Conservation (phyloP, 805 yeast genomes). For the Vanderwaltozyma polyspora region DNA sequence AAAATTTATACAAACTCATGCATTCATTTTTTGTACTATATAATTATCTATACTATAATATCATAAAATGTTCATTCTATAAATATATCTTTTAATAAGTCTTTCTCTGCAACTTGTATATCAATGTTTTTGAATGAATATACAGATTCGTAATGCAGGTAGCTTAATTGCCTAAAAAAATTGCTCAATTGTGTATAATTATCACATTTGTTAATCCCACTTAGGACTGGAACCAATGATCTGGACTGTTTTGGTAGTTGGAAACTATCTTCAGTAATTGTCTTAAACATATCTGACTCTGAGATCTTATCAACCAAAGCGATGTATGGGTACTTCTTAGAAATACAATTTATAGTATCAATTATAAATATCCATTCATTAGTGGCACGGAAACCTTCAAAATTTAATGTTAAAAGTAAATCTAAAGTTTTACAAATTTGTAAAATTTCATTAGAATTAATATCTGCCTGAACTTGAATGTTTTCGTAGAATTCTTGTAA, state of each 20-base stretch:
- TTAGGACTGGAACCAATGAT: conserved; percentile 15
- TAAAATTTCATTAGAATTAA: conserved; percentile 29
- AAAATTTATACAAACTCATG: too few species aligned
- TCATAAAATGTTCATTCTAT: too few species aligned
- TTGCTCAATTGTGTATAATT: conserved; percentile 12
- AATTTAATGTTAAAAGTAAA: conserved; percentile 50
- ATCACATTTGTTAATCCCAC: conserved; percentile 12
- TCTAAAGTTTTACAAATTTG: conserved; percentile 73
- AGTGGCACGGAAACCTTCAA: conserved; percentile 62
- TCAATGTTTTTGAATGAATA: conserved; percentile 42
- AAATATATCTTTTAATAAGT: conserved; percentile 50
- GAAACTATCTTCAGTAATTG: not conserved
- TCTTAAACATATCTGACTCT: conserved; percentile 13
- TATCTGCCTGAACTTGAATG: conserved; percentile 19
- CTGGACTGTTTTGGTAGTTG: not conserved
- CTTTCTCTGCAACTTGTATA: conserved; percentile 38
- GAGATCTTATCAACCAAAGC: conserved; percentile 38
- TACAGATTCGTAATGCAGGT: conserved; percentile 30
- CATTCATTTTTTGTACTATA: too few species aligned
- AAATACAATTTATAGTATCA: conserved; percentile 51
- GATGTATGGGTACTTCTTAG: conserved; percentile 28
- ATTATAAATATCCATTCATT: conserved; percentile 79
- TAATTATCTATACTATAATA: too few species aligned
- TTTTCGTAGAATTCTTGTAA: conserved; percentile 23
- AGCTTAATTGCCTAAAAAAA: conserved; percentile 15